Percentiles rank a stretch among this genome's conserved stretches.
These are phyloP conservation scores for Blastobotrys mokoenaii DNA, from an alignment of 805 yeast genomes.

Conservation along the genomic window DNA sequence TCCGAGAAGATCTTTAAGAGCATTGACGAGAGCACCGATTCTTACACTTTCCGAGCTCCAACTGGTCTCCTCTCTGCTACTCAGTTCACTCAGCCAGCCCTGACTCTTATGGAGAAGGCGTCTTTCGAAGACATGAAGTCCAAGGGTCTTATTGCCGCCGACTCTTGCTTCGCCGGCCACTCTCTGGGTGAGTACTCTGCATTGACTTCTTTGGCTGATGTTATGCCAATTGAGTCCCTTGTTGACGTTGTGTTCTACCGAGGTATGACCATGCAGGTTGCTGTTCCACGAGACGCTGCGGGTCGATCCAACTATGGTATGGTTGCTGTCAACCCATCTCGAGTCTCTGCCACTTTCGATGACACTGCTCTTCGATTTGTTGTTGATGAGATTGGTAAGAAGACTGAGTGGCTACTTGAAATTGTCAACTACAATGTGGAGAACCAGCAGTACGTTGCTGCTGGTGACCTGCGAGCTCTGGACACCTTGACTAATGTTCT, in stretches of 20 bases:
- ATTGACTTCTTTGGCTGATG: constrained; percentile 91
- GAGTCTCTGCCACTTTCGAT: constrained; percentile 79
- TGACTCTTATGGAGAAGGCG: constrained; percentile 98
- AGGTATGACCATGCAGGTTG: constrained; percentile 99
- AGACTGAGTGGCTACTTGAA: constrained; percentile 91
- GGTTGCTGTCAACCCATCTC: constrained; percentile 97
- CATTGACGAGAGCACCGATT: constrained; percentile 71
- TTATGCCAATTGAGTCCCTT: constrained; percentile 95
- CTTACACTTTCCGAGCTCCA: constrained; percentile 84
- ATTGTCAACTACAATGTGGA: constrained; percentile 98
- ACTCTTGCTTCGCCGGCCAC: constrained; percentile 96
- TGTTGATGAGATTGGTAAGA: constrained; percentile 74
- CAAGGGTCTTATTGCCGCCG: constrained; percentile 90
- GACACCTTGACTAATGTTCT: constrained; percentile 89
- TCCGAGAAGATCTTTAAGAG: constrained; percentile 94
- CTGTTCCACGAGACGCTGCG: constrained; percentile 90
- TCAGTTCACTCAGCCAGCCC: constrained; percentile 98
- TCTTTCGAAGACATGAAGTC: constrained; percentile 95
- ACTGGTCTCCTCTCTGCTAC: constrained; percentile 95
- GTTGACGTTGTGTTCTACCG: constrained; percentile 98
- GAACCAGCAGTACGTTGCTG: constrained; percentile 96
- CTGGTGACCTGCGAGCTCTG: constrained; percentile 95
- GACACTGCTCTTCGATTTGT: constrained; percentile 93
- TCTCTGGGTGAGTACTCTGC: constrained; percentile 99
- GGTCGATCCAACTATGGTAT: constrained; percentile 99